A percentile compares a stretch with the other conserved stretches of the same genome.
Evolutionary conservation across 108 stramenopile species (phyloP).

Genomic region (Mediolabrus comicus): DNA sequence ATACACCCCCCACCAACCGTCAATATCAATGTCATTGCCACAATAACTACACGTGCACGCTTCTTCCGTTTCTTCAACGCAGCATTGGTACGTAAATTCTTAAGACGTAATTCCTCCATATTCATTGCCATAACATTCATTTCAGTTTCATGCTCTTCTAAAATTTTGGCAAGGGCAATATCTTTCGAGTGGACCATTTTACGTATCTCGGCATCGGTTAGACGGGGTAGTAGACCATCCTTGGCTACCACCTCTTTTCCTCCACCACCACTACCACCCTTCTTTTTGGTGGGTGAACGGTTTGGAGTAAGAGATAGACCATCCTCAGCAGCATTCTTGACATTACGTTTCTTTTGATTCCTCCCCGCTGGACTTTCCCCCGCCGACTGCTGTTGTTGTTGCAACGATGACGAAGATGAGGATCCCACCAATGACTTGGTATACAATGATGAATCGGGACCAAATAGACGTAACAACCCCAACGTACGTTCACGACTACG

Average conservation of each 20-base stretch:
- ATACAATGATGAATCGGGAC: conserved; percentile 23
- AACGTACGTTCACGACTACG: conserved; percentile 31
- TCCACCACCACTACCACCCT: too few species aligned
- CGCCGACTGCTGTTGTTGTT: conserved; percentile 22
- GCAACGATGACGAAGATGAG: not conserved
- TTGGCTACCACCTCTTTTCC: too few species aligned
- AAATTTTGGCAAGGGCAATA: conserved; percentile 33
- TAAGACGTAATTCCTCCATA: conserved; percentile 36
- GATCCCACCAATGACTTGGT: not conserved
- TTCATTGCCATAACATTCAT: conserved; percentile 44
- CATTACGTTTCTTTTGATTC: not conserved
- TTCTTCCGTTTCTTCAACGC: conserved; percentile 25
- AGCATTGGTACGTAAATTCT: conserved; percentile 6
- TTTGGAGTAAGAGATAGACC: conserved; percentile 5
- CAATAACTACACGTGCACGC: conserved; percentile 13
- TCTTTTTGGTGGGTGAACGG: not conserved
- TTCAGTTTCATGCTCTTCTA: conserved; percentile 42
- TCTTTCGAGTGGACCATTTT: conserved; percentile 45
- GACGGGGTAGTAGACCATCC: conserved; percentile 38
- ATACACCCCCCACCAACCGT: conserved; percentile 11
- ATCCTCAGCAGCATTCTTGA: not conserved
- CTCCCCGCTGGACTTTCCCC: conserved; percentile 20
- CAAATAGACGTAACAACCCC: conserved; percentile 32
- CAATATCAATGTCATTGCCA: not conserved
- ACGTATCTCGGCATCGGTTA: conserved; percentile 39